Evolutionary conservation across 305 asterid species (phyloP).

Genomic region (Solanum chacoense): DNA sequence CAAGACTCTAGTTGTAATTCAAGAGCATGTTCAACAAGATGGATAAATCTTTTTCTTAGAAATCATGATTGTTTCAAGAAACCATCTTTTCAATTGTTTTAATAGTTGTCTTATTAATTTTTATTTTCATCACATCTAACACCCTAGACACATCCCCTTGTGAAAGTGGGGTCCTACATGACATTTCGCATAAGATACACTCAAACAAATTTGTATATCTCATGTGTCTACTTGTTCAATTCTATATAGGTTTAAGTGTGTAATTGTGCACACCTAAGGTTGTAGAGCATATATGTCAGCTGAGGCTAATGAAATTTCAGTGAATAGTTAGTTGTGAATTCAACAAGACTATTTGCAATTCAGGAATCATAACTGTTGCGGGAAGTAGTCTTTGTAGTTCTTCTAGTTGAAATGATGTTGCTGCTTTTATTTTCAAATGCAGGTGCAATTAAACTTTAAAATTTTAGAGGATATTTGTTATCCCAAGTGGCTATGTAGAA

Average conservation of each 20-base stretch:
- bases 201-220: background rate
- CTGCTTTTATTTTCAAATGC: background rate
- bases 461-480: background rate
- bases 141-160: background rate
- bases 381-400: background rate
- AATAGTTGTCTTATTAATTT: slow-evolving; percentile 7
- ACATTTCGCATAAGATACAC: background rate
- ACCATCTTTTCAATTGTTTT: slow-evolving; percentile 13
- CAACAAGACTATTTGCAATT: background rate
- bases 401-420: background rate
- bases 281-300: background rate
- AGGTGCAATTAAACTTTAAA: background rate
- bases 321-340: background rate
- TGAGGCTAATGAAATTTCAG: background rate
- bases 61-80: slow-evolving; percentile 16
- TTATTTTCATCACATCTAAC: background rate
- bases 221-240: background rate
- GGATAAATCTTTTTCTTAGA: slow-evolving; percentile 17
- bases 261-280: background rate
- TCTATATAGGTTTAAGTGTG: too few relatives aligned
- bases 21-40: slow-evolving; percentile 27
- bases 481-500: background rate
- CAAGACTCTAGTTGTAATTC: slow-evolving; percentile 21
- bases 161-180: background rate
- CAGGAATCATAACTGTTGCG: background rate